Evolutionary conservation across 257 asterid genomes (phyloP).

Genomic region (Rhazya stricta): DNA sequence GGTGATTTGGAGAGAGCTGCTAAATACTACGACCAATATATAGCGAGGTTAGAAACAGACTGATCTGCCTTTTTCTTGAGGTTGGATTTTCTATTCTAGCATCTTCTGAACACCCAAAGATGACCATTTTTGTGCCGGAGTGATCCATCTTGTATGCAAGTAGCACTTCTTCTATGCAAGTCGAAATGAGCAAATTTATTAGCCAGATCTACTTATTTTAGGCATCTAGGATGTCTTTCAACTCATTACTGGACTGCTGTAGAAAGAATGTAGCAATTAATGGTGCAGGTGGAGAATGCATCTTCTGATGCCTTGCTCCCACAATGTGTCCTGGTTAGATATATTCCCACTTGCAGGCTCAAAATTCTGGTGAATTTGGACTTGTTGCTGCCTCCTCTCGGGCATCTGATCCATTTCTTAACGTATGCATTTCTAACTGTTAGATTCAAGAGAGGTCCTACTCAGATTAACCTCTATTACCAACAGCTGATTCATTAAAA

Average conservation of each 20-base stretch:
- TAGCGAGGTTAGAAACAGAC: constrained; percentile 80
- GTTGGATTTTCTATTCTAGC: constrained; percentile 1
- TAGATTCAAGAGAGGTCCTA: background rate
- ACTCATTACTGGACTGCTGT: background rate
- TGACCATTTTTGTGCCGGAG: constrained; percentile 17
- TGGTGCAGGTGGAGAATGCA: constrained; percentile 1
- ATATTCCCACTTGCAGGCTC: background rate
- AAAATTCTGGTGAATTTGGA: background rate
- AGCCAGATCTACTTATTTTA: constrained; percentile 3
- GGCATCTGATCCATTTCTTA: background rate
- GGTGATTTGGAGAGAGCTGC: constrained; percentile 94
- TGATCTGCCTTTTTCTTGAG: constrained; percentile 23
- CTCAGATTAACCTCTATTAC: background rate
- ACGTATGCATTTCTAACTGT: background rate
- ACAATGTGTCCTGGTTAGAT: background rate
- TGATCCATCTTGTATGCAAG: background rate
- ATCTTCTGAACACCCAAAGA: background rate
- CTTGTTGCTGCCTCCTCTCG: background rate
- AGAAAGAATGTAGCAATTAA: constrained; percentile 1
- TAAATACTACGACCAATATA: constrained; percentile 79
- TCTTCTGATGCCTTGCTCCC: constrained; percentile 1
- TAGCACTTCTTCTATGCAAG: constrained; percentile 3
- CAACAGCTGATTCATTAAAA: background rate
- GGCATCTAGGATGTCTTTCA: background rate
- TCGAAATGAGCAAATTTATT: constrained; percentile 1